These are phyloP conservation scores for Cicer judaicum DNA, from an alignment of 306 rosid genomes.

Conservation along the genomic window DNA sequence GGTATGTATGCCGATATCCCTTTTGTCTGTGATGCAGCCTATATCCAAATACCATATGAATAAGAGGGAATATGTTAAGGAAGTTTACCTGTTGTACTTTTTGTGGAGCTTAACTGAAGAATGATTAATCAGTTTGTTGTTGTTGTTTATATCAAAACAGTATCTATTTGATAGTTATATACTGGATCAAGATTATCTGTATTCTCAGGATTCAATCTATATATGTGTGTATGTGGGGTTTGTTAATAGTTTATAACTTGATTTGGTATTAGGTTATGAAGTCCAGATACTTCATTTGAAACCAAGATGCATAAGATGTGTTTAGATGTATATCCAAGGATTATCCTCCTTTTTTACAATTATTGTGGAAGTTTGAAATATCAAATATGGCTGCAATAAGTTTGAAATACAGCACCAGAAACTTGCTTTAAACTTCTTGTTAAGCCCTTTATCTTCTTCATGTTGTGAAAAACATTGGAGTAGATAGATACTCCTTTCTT, in stretches of 20 bases:
- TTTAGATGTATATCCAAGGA: not conserved
- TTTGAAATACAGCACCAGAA: too few species aligned
- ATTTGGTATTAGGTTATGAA: not conserved
- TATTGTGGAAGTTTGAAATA: not conserved
- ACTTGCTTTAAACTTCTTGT: too few species aligned
- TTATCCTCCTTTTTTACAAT: not conserved
- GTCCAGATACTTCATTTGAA: not conserved
- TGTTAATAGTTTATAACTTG: not conserved
- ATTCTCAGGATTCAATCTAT: constrained; percentile 19
- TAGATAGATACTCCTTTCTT: not conserved
- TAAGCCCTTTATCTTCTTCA: too few species aligned
- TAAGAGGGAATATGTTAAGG: constrained; percentile 51
- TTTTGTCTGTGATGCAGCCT: constrained; percentile 85
- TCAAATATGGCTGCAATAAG: too few species aligned
- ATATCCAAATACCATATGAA: constrained; percentile 89
- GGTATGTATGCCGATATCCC: constrained; percentile 98
- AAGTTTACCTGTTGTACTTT: constrained; percentile 24
- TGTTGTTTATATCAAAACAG: constrained; percentile 33
- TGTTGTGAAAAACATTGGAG: not conserved
- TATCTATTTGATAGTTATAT: constrained; percentile 7
- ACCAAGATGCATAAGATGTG: not conserved
- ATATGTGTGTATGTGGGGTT: not conserved
- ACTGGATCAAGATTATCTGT: constrained; percentile 7
- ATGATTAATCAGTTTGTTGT: constrained; percentile 30
- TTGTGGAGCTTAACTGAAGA: constrained; percentile 14